Conservation (phyloP, 768 basidiomycete species). For the Hypholoma fasciculare region DNA sequence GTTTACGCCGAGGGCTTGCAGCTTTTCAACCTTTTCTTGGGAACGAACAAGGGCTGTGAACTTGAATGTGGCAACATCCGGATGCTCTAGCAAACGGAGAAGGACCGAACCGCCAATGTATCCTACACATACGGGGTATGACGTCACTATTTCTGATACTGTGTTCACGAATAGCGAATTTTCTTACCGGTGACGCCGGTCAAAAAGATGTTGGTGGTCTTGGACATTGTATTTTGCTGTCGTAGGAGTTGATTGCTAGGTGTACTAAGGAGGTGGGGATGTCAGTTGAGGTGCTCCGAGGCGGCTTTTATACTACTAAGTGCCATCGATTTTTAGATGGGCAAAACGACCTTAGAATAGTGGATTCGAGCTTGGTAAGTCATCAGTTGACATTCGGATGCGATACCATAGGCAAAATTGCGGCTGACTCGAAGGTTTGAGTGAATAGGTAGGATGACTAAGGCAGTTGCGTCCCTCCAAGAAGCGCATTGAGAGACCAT, state of each 20-base stretch:
- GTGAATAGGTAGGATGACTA: too few relatives aligned
- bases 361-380: background rate
- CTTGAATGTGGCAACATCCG: conserved; percentile 30
- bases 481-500: too few relatives aligned
- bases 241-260: background rate
- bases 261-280: background rate
- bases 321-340: background rate
- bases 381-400: too few relatives aligned
- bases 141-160: background rate
- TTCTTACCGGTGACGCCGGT: conserved; percentile 43
- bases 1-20: conserved; percentile 37
- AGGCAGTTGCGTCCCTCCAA: too few relatives aligned
- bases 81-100: conserved; percentile 36
- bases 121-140: conserved; percentile 22
- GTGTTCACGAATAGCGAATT: background rate
- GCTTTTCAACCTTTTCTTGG: conserved; percentile 41
- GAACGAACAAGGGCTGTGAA: conserved; percentile 48
- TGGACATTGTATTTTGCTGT: conserved; percentile 4
- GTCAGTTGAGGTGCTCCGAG: background rate
- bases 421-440: too few relatives aligned
- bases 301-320: background rate
- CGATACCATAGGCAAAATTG: too few relatives aligned
- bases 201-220: conserved; percentile 35
- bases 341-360: background rate
- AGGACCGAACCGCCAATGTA: conserved; percentile 51